Evolutionary conservation across 192 early-diverging fungal genomes (phyloP).

Genomic region (Coemansia sp.): DNA sequence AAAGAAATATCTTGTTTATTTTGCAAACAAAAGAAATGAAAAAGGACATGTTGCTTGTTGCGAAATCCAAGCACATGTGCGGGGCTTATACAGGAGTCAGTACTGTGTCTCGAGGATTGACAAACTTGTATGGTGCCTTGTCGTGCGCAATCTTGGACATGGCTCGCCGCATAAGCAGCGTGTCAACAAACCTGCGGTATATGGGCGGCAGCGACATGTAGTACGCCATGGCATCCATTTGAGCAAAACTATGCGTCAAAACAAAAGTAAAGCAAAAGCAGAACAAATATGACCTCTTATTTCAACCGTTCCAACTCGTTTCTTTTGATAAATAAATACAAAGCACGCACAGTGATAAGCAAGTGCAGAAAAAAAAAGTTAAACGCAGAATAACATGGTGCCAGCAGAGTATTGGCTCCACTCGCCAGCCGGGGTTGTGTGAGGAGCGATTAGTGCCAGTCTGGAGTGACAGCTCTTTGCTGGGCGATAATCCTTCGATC

Average conservation of each 20-base stretch:
- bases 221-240: neutral
- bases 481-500: conserved; percentile 10
- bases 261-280: neutral
- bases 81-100: neutral
- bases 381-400: conserved; percentile 39
- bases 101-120: neutral
- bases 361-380: conserved; percentile 8
- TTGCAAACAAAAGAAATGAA: neutral
- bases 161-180: neutral
- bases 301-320: no score
- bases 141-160: neutral
- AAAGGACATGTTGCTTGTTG: neutral
- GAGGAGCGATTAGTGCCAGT: conserved; percentile 32
- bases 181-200: conserved; percentile 1
- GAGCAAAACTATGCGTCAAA: neutral
- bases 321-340: neutral
- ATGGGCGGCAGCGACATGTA: neutral
- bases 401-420: conserved; percentile 31
- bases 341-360: neutral
- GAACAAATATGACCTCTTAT: neutral
- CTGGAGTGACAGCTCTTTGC: conserved; percentile 23
- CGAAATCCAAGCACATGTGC: neutral
- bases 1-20: neutral
- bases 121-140: neutral
- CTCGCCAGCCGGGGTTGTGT: conserved; percentile 16